Evolutionary conservation across 1,284 basidiomycete genomes (phyloP).

Genomic region (Meira miltonrushii): DNA sequence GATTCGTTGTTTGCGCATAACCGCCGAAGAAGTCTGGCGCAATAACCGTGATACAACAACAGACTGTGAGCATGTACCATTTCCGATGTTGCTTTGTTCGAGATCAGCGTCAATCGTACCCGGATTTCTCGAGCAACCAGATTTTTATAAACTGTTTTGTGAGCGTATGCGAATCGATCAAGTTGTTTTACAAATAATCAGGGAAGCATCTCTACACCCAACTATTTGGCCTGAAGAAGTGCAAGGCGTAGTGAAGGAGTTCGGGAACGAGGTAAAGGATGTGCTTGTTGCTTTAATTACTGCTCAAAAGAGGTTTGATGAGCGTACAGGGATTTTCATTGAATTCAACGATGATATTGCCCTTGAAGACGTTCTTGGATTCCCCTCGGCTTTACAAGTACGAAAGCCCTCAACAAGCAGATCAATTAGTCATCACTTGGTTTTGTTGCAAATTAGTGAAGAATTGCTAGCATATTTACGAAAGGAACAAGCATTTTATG

Average conservation of each 20-base stretch:
- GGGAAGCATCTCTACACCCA: slow-evolving; percentile 19
- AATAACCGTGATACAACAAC: no score
- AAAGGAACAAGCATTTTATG: slow-evolving; percentile 25
- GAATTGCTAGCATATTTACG: slow-evolving; percentile 34
- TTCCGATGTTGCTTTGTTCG: no score
- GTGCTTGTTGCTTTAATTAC: slow-evolving; percentile 20
- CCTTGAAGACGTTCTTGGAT: background rate
- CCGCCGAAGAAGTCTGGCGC: no score
- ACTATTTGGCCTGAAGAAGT: slow-evolving; percentile 15
- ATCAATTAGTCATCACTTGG: slow-evolving; percentile 26
- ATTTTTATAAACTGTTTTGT: slow-evolving; percentile 28
- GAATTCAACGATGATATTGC: no score
- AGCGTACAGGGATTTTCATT: background rate
- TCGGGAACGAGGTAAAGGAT: slow-evolving; percentile 29
- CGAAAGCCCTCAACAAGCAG: slow-evolving; percentile 21
- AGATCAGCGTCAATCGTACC: background rate
- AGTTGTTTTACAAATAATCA: slow-evolving; percentile 21
- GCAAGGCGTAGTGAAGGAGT: slow-evolving; percentile 13
- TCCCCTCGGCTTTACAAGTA: slow-evolving; percentile 20
- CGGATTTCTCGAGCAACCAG: background rate
- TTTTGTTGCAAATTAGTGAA: slow-evolving; percentile 21
- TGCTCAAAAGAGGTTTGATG: background rate
- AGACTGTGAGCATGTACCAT: no score
- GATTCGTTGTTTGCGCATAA: no score
- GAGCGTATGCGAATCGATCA: slow-evolving; percentile 25